Evolutionary conservation across 2,329 filamentous ascomycete species (phyloP).

Genomic region (Grosmannia penicillata): DNA sequence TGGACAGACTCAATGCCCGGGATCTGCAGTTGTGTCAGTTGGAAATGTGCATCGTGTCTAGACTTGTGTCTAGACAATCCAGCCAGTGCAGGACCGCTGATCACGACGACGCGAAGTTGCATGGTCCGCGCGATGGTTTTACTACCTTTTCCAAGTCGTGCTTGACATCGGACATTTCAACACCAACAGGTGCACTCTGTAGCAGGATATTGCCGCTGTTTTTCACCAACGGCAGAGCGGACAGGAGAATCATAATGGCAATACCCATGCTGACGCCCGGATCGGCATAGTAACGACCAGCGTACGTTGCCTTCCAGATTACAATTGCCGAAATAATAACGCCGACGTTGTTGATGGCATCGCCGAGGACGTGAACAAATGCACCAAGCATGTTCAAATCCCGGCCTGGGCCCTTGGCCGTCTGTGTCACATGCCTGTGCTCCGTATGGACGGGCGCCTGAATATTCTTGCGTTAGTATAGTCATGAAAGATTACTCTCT

Average conservation of each 20-base stretch:
- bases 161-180: slow-evolving; percentile 47
- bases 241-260: slow-evolving; percentile 54
- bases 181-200: slow-evolving; percentile 46
- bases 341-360: slow-evolving; percentile 62
- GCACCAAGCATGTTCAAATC: slow-evolving; percentile 62
- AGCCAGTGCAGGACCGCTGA: too few species aligned
- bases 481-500: too few species aligned
- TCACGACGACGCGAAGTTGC: too few species aligned
- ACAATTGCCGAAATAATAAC: slow-evolving; percentile 56
- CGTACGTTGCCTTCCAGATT: slow-evolving; percentile 49
- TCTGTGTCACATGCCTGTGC: slow-evolving; percentile 29
- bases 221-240: slow-evolving; percentile 47
- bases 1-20: slow-evolving; percentile 52
- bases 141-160: slow-evolving; percentile 51
- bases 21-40: too few species aligned
- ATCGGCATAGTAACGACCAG: slow-evolving; percentile 54
- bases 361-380: slow-evolving; percentile 54
- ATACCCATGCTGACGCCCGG: slow-evolving; percentile 56
- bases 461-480: too few species aligned
- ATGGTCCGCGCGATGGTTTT: background rate
- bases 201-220: slow-evolving; percentile 51
- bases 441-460: slow-evolving; percentile 26
- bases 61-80: too few species aligned
- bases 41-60: too few species aligned
- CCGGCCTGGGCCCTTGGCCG: slow-evolving; percentile 21